Base-by-base conservation (phyloP, 306 rosid genomes). In the Astragalus membranaceus region DNA sequence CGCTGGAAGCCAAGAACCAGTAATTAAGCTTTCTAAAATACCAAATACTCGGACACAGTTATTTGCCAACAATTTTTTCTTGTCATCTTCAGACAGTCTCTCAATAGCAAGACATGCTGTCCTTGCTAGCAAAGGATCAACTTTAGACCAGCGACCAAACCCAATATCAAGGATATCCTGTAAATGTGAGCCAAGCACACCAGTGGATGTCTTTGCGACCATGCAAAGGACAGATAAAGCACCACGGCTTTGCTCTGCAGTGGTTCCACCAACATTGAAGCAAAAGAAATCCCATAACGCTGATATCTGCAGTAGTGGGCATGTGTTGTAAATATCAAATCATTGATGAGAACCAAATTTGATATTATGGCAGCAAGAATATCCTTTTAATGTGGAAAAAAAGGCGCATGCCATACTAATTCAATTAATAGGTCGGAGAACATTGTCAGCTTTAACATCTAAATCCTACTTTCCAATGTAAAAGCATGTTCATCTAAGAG, bases 251-350 rank as follows among this genome's bases (percentile, higher is more conserved):
- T 88, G 94, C 83, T 85, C 92, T 65, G 97, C 92, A 42, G 97
- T 88, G 68, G 94, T 90, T 67, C 98, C 98, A 76, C 82, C 78
- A 62, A 93, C 81, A 80, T 88, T 87, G 84, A 93, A 93, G 84
- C 94, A 90, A 88, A 93, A 93, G 82, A 87, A 85, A 84, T 93
- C 98, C 98, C 98, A 93, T 73, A 93, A 77, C 6, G 92, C 90
- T 16, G 96, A 84, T 76, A 85, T 82, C 98, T 93, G 87, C 69
- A 58, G 59, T 71, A 57, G 76, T 23, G 75, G 66, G 49, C 47
- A 75, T 36, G 39, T 53, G 13, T 54, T 51, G 52, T 75, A 42
- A 29, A 63, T 66, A 74, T 76, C 63, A 46, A 60, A 53, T 13
- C 58, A 61, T 52, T 47, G 33, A 69, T 29, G 56, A 43, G 54